phyloP scores from a whole-genome alignment of 257 asterid genomes.

The Gentiana macrophylla region DNA sequence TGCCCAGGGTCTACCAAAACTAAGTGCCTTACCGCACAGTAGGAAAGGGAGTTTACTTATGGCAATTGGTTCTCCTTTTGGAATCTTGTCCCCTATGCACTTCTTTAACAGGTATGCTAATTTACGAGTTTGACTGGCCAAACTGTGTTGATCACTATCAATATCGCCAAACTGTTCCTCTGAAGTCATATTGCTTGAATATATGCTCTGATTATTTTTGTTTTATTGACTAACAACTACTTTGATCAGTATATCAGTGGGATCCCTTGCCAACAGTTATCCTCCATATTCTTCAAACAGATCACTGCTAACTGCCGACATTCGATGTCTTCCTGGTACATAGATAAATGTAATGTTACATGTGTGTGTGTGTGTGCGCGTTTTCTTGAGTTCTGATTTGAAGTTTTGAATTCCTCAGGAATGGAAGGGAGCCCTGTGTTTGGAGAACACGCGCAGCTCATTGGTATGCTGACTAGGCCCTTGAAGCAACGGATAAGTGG shows the following conservation, averaged over 20 bases:
- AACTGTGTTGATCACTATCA: no score
- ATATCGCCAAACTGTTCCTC: no score
- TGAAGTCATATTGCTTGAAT: no score
- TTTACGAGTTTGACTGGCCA: conserved; percentile 3
- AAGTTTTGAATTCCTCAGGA: conserved; percentile 45
- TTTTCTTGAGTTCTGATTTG: conserved; percentile 19
- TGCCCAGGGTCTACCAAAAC: conserved; percentile 39
- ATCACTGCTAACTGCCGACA: conserved; percentile 85
- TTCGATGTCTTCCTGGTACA: conserved; percentile 96
- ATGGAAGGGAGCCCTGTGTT: conserved; percentile 99
- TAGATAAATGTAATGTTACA: conserved; percentile 17
- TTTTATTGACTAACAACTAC: conserved; percentile 6
- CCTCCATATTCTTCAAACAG: conserved; percentile 52
- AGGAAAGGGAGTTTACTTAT: conserved; percentile 77
- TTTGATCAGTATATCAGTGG: conserved; percentile 70
- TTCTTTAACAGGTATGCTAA: conserved; percentile 70
- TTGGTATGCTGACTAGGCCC: conserved; percentile 78
- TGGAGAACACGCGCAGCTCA: conserved; percentile 56
- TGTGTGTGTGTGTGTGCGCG: neutral
- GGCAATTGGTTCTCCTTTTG: conserved; percentile 98
- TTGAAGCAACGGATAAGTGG: conserved; percentile 75
- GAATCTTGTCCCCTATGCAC: conserved; percentile 93
- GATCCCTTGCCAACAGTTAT: conserved; percentile 79
- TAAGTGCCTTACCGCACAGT: conserved; percentile 42
- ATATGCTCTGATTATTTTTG: conserved; percentile 7